A percentile compares a stretch with the other conserved stretches of the same genome.
Evolutionary conservation across 148 eudicot genomes (phyloP).

Genomic region (Rhododendron ferrugineum): DNA sequence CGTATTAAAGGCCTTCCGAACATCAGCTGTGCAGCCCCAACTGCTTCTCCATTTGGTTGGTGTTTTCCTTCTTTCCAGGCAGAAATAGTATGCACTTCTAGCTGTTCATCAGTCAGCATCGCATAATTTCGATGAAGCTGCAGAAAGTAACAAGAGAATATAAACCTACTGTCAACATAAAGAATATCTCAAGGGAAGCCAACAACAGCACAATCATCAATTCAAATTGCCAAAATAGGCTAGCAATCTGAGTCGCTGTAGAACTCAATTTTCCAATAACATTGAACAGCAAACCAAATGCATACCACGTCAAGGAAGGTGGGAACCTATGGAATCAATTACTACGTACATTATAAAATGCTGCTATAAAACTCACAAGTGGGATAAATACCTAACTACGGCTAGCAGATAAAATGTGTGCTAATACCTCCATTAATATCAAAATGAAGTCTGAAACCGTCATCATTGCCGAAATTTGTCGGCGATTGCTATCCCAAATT

Average conservation of each 20-base stretch:
- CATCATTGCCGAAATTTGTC: slow-evolving; percentile 30
- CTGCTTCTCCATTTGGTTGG: slow-evolving; percentile 24
- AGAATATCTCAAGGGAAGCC: slow-evolving; percentile 1
- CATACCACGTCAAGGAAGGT: not conserved
- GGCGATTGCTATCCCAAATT: slow-evolving; percentile 27
- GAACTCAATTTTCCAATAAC: not conserved
- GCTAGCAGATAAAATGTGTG: not conserved
- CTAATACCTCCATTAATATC: slow-evolving; percentile 31
- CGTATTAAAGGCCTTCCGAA: slow-evolving; percentile 29
- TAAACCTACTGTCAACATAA: not conserved
- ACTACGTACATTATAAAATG: not conserved
- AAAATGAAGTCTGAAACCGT: slow-evolving; percentile 44
- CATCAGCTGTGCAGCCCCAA: slow-evolving; percentile 6
- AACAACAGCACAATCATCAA: not conserved
- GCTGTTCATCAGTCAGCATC: slow-evolving; percentile 20
- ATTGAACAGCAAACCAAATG: not conserved
- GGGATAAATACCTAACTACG: not conserved
- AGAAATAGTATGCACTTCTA: slow-evolving; percentile 27
- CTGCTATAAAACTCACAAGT: not conserved
- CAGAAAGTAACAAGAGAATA: not conserved
- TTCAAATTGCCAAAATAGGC: not conserved
- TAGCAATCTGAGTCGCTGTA: not conserved
- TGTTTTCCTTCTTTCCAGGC: slow-evolving; percentile 37
- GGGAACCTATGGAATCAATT: not conserved
- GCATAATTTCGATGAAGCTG: slow-evolving; percentile 38